Percentiles rank a stretch among this genome's conserved stretches.
These are phyloP conservation scores for Hemileia vastatrix DNA, from an alignment of 1,284 basidiomycete genomes.

Conservation along the genomic window DNA sequence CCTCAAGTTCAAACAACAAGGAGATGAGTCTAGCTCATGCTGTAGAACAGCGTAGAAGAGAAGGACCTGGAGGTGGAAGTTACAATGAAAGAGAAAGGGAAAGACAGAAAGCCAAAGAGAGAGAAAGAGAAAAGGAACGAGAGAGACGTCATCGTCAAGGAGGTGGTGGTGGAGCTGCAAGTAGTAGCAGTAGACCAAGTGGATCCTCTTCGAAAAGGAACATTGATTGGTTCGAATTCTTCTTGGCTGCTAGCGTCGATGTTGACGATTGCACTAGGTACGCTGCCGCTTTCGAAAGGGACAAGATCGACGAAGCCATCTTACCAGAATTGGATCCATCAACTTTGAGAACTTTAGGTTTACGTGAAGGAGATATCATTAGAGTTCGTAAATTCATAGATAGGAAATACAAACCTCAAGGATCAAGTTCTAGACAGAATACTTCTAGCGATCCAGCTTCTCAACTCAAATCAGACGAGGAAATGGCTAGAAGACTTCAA, in stretches of 20 bases:
- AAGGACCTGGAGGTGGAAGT: background rate
- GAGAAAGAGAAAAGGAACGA: constrained; percentile 30
- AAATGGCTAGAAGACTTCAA: constrained; percentile 67
- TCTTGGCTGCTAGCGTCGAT: constrained; percentile 90
- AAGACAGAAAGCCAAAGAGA: constrained; percentile 7
- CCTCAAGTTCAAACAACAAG: constrained; percentile 26
- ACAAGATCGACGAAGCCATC: constrained; percentile 92
- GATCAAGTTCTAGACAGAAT: constrained; percentile 23
- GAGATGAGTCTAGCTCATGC: constrained; percentile 1
- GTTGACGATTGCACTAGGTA: constrained; percentile 96
- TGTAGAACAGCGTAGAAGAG: background rate
- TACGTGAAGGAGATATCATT: constrained; percentile 96
- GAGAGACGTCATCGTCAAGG: constrained; percentile 28
- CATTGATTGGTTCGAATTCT: constrained; percentile 98
- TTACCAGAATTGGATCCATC: constrained; percentile 77
- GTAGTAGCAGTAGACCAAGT: constrained; percentile 9
- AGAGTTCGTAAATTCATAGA: constrained; percentile 78
- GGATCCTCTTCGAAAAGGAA: constrained; percentile 48
- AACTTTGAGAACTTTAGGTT: constrained; percentile 79
- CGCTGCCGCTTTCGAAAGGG: constrained; percentile 77
- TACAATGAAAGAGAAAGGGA: constrained; percentile 35
- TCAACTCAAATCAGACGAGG: constrained; percentile 68
- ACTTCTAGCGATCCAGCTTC: constrained; percentile 53
- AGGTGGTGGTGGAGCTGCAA: constrained; percentile 19
- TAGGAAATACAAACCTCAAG: constrained; percentile 32